Evolutionary conservation across 2,329 filamentous ascomycete species (phyloP).

Genomic region (Lasiodiplodia theobromae): DNA sequence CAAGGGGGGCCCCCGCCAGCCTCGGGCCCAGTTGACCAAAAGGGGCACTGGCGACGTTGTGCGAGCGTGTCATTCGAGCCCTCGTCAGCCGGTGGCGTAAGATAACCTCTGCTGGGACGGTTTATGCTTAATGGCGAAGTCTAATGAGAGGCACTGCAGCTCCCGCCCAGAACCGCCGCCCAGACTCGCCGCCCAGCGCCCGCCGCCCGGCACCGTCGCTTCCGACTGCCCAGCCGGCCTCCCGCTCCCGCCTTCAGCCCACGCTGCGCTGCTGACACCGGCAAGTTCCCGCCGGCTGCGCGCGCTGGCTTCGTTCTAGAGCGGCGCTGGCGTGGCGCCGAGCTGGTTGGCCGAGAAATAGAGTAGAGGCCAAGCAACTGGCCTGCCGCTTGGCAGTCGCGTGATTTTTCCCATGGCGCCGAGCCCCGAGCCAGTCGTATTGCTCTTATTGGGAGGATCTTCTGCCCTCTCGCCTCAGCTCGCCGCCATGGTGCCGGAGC

Average conservation of each 20-base stretch:
- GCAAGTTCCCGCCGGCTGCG: conserved; percentile 21
- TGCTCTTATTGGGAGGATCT: conserved; percentile 22
- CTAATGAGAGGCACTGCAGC: conserved; percentile 12
- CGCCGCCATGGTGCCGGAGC: conserved; percentile 19
- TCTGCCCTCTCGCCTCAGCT: conserved; percentile 15
- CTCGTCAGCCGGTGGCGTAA: conserved; percentile 26
- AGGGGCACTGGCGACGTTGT: conserved; percentile 20
- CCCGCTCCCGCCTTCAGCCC: neutral
- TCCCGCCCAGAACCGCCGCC: neutral
- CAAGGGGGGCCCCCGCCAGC: conserved; percentile 10
- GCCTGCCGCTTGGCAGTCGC: conserved; percentile 8
- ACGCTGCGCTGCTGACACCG: neutral
- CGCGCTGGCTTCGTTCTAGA: neutral
- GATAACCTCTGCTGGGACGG: conserved; percentile 20
- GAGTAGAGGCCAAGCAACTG: conserved; percentile 28
- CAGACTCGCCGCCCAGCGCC: neutral
- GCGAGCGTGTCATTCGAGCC: conserved; percentile 28
- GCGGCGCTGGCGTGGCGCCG: conserved; percentile 27
- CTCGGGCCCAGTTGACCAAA: conserved; percentile 9
- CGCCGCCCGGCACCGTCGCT: neutral
- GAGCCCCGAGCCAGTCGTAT: conserved; percentile 26
- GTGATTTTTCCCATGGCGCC: conserved; percentile 19
- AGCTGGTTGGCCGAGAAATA: conserved; percentile 28
- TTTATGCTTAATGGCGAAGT: conserved; percentile 22
- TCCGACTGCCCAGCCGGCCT: neutral